Conservation (phyloP, 2,329 filamentous ascomycete species). For the Botrytis tulipae region DNA sequence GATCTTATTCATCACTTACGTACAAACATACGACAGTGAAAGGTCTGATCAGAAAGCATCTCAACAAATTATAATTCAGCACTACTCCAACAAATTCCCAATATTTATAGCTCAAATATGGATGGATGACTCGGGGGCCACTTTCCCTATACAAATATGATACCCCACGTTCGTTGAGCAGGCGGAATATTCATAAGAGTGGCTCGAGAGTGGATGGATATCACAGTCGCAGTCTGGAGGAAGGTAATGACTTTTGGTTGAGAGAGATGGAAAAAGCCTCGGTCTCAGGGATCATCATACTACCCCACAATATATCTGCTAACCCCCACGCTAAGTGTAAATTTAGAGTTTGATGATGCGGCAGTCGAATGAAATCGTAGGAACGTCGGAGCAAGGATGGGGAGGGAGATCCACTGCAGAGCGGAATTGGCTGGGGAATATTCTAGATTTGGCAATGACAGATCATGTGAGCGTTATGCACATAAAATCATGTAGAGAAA, state of each 20-base stretch:
- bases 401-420: neutral
- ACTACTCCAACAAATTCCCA: neutral
- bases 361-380: neutral
- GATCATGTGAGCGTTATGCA: neutral
- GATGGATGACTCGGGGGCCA: neutral
- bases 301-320: neutral
- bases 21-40: neutral
- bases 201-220: slow-evolving; percentile 5
- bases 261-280: neutral
- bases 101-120: neutral
- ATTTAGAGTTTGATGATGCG: neutral
- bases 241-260: neutral
- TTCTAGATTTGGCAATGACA: neutral
- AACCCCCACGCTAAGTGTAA: neutral
- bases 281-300: neutral
- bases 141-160: neutral
- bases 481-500: neutral
- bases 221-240: neutral
- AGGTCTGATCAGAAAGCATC: neutral
- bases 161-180: slow-evolving; percentile 2
- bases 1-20: neutral
- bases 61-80: slow-evolving; percentile 5
- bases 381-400: neutral
- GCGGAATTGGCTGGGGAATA: neutral
- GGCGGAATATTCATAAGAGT: neutral